A percentile compares a stretch with the other conserved stretches of the same genome.
Conservation (phyloP, 192 early-diverging fungal species). For the Dissophora globulifera region DNA sequence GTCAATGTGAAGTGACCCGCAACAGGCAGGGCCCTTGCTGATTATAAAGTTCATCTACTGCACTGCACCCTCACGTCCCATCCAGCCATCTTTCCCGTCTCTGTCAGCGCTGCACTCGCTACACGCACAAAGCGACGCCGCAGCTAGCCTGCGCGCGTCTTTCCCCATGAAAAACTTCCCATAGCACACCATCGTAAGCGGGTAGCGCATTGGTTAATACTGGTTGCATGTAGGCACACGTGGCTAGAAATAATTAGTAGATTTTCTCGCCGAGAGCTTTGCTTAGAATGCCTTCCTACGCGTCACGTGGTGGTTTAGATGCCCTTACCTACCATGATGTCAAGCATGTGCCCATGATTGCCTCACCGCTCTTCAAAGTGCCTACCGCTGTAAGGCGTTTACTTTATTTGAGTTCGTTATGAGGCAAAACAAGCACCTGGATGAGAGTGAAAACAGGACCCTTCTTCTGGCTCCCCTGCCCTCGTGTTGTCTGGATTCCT, state of each 20-base stretch:
- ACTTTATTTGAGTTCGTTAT: not conserved
- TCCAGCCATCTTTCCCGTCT: not conserved
- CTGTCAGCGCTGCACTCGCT: too few species aligned
- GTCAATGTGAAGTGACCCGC: not conserved
- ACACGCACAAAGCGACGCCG: not conserved
- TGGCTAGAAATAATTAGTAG: too few species aligned
- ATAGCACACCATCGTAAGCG: constrained; percentile 46
- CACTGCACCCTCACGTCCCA: too few species aligned
- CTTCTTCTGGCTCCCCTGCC: too few species aligned
- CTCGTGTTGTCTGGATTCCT: not conserved
- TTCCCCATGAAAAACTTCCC: not conserved
- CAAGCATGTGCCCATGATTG: constrained; percentile 49
- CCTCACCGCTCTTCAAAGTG: constrained; percentile 40
- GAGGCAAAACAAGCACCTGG: too few species aligned
- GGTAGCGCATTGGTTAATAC: too few species aligned
- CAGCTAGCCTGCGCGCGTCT: not conserved
- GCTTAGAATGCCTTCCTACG: not conserved
- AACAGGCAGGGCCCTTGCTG: not conserved
- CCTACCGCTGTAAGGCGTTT: constrained; percentile 28
- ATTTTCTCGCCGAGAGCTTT: too few species aligned
- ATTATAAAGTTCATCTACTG: too few species aligned
- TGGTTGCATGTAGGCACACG: too few species aligned
- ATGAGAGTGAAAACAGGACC: too few species aligned
- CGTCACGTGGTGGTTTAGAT: constrained; percentile 16
- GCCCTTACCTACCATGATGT: constrained; percentile 48